A percentile compares a stretch with the other conserved stretches of the same genome.
Conservation (phyloP, 495 filamentous ascomycete genomes). For the Neurospora sp. region DNA sequence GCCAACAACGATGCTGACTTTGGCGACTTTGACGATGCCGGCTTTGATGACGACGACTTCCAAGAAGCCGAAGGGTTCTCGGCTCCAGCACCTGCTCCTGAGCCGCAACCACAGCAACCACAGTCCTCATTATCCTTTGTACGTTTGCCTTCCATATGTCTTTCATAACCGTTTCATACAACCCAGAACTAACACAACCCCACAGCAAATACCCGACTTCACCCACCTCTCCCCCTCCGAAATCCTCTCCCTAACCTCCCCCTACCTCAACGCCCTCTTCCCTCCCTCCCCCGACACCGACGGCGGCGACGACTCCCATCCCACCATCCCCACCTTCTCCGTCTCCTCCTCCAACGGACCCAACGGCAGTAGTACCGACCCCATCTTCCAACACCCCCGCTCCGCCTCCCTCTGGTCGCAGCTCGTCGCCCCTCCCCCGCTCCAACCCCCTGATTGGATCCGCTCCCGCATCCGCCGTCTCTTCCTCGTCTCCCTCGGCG, state of each 20-base stretch:
- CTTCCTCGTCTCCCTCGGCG: conserved; percentile 91
- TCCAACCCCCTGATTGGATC: conserved; percentile 96
- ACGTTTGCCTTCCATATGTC: conserved; percentile 14
- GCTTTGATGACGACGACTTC: conserved; percentile 49
- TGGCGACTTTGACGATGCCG: conserved; percentile 33
- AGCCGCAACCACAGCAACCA: conserved; percentile 26
- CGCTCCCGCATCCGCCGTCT: conserved; percentile 90
- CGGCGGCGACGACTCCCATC: conserved; percentile 22
- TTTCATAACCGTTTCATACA: too few relatives aligned
- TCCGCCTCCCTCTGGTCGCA: conserved; percentile 93
- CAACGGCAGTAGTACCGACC: conserved; percentile 26
- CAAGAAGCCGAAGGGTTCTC: conserved; percentile 49
- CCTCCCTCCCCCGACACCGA: conserved; percentile 42
- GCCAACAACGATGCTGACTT: conserved; percentile 83
- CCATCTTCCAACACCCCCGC: conserved; percentile 57
- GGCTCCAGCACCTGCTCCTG: conserved; percentile 34
- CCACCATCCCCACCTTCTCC: conserved; percentile 19
- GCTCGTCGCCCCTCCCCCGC: conserved; percentile 83
- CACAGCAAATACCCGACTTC: conserved; percentile 64
- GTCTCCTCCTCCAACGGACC: conserved; percentile 2
- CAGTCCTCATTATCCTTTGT: conserved; percentile 36
- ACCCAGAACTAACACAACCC: not conserved
- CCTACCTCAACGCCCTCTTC: conserved; percentile 49
- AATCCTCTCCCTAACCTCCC: conserved; percentile 39
- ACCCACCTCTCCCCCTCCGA: conserved; percentile 46